These are phyloP conservation scores for Lasiodiplodia sp. DNA, from an alignment of 2,329 filamentous ascomycete genomes.

Conservation along the genomic window DNA sequence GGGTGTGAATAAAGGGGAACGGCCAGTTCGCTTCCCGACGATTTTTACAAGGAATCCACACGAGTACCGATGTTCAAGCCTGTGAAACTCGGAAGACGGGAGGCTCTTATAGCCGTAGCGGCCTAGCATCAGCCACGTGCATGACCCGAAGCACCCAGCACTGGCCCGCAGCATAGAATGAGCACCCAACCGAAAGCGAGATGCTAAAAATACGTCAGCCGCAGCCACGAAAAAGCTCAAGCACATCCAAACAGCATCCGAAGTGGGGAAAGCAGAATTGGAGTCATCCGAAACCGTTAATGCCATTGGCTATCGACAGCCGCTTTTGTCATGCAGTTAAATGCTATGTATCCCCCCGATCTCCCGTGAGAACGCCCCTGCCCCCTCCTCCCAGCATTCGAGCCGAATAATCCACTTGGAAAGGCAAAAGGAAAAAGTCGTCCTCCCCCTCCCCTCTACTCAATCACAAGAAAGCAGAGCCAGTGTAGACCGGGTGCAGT, in stretches of 20 bases:
- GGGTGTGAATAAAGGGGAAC: too few species aligned
- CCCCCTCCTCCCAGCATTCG: background rate
- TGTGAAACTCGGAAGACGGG: too few species aligned
- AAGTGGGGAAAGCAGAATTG: background rate
- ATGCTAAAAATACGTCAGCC: background rate
- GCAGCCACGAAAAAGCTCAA: background rate
- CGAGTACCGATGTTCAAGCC: too few species aligned
- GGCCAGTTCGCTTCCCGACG: too few species aligned
- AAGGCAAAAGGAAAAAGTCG: background rate
- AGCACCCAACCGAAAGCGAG: too few species aligned
- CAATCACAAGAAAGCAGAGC: conserved; percentile 16
- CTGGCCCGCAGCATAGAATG: too few species aligned
- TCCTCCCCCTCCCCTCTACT: background rate
- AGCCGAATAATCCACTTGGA: background rate
- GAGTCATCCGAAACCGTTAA: conserved; percentile 6
- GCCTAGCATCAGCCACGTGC: too few species aligned
- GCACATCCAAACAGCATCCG: background rate
- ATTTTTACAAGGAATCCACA: too few species aligned
- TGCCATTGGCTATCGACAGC: conserved; percentile 24
- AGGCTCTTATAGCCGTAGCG: too few species aligned
- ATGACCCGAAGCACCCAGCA: too few species aligned
- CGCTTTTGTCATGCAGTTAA: conserved; percentile 23
- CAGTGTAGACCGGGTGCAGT: conserved; percentile 15
- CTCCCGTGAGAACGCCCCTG: conserved; percentile 3
- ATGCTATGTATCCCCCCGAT: background rate